Conservation (phyloP, 2,329 filamentous ascomycete species). For the Tricladium varicosporioides region DNA sequence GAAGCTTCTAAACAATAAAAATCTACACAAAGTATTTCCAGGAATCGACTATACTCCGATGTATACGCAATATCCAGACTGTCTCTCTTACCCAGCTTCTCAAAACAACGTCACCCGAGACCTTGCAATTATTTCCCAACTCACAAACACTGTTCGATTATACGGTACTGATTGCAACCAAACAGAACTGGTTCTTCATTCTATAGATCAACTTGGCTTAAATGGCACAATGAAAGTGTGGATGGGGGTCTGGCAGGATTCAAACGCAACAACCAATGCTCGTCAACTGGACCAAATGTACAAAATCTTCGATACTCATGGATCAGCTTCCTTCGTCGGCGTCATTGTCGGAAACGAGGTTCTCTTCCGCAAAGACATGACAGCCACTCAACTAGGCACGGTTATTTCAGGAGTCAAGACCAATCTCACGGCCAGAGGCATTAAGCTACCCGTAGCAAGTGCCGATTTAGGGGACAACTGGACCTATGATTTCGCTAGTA, state of each 20-base stretch:
- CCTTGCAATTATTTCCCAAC: constrained; percentile 82
- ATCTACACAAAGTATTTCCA: constrained; percentile 90
- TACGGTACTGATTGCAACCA: constrained; percentile 98
- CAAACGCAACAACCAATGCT: constrained; percentile 76
- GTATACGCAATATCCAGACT: constrained; percentile 86
- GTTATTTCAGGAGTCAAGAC: constrained; percentile 66
- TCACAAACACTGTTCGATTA: constrained; percentile 83
- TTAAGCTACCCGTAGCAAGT: constrained; percentile 75
- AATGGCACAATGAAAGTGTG: constrained; percentile 78
- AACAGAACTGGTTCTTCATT: constrained; percentile 87
- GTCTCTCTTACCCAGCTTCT: constrained; percentile 71
- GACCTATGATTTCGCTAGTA: constrained; percentile 64
- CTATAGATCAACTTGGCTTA: constrained; percentile 72
- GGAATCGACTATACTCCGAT: constrained; percentile 94
- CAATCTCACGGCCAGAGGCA: constrained; percentile 66
- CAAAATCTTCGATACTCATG: constrained; percentile 70
- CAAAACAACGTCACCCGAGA: constrained; percentile 96
- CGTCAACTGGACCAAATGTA: constrained; percentile 85
- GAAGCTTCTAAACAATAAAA: constrained; percentile 71
- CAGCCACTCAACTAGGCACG: constrained; percentile 56
- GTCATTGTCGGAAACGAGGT: constrained; percentile 83
- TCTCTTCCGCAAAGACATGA: constrained; percentile 74
- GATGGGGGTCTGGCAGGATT: constrained; percentile 92
- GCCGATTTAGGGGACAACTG: constrained; percentile 89
- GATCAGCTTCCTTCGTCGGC: constrained; percentile 68